A percentile compares a stretch with the other conserved stretches of the same genome.
Evolutionary conservation across 2,329 filamentous ascomycete species (phyloP).

Genomic region (Tolypocladium sp.): DNA sequence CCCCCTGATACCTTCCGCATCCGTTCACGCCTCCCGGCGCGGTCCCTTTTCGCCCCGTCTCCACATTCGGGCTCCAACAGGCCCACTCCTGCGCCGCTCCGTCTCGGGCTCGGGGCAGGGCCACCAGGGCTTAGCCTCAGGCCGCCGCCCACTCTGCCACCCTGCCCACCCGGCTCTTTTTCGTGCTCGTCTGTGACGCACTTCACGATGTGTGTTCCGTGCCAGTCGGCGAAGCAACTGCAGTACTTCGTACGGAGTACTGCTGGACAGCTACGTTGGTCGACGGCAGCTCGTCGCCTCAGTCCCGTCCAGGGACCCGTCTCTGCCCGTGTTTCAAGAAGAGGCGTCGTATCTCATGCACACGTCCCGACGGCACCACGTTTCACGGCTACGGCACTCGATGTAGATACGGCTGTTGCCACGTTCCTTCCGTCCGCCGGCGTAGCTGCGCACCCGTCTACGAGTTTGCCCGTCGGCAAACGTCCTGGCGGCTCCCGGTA

Average conservation of each 20-base stretch:
- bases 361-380: neutral
- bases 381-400: neutral
- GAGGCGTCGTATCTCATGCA: neutral
- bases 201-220: neutral
- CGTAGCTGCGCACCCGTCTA: neutral
- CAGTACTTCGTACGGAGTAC: neutral
- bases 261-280: neutral
- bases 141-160: neutral
- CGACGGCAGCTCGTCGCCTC: neutral
- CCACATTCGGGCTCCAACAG: slow-evolving; percentile 4
- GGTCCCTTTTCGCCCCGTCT: neutral
- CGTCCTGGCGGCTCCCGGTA: neutral
- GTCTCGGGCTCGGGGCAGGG: slow-evolving; percentile 7
- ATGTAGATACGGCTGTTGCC: neutral
- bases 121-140: slow-evolving; percentile 1
- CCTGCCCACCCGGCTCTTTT: slow-evolving; percentile 13
- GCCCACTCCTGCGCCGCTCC: slow-evolving; percentile 7
- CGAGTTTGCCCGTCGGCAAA: neutral
- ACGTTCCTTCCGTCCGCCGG: neutral
- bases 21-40: neutral
- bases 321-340: neutral
- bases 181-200: slow-evolving; percentile 9
- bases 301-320: slow-evolving; percentile 3
- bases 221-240: neutral
- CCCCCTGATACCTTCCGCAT: slow-evolving; percentile 2